phyloP scores from a whole-genome alignment of 148 eudicot genomes.

The Gaultheria prostrata region DNA sequence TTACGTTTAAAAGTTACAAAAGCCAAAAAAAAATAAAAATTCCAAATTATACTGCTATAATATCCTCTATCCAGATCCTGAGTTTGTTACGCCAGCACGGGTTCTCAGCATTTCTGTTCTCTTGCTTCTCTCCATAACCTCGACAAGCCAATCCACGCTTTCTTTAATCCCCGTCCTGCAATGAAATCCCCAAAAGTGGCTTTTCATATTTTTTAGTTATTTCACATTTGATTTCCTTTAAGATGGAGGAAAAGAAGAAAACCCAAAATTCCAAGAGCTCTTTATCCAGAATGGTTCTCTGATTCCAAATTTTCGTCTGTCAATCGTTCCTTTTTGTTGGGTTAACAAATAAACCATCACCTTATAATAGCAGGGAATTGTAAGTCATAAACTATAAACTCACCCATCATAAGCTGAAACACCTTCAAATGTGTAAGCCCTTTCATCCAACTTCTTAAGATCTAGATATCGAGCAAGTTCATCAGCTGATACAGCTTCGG shows the following conservation, averaged over 20 bases:
- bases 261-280: background rate
- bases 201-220: background rate
- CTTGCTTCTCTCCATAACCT: constrained; percentile 92
- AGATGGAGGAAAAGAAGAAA: background rate
- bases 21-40: background rate
- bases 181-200: constrained; percentile 6
- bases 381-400: constrained; percentile 14
- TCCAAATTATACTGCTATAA: background rate
- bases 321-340: background rate
- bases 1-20: background rate
- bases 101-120: constrained; percentile 75
- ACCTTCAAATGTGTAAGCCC: constrained; percentile 82
- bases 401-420: constrained; percentile 93
- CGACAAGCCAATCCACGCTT: constrained; percentile 89
- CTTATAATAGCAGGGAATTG: background rate
- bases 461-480: constrained; percentile 87
- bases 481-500: constrained; percentile 78
- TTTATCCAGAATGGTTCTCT: background rate
- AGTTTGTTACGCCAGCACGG: constrained; percentile 47
- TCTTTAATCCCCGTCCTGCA: constrained; percentile 90
- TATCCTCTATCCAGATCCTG: constrained; percentile 26
- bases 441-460: constrained; percentile 87
- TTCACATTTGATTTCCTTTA: background rate
- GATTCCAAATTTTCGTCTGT: background rate
- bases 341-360: background rate